Evolutionary conservation across 1,284 basidiomycete species (phyloP).

Genomic region (Singerocomus inundabilis): DNA sequence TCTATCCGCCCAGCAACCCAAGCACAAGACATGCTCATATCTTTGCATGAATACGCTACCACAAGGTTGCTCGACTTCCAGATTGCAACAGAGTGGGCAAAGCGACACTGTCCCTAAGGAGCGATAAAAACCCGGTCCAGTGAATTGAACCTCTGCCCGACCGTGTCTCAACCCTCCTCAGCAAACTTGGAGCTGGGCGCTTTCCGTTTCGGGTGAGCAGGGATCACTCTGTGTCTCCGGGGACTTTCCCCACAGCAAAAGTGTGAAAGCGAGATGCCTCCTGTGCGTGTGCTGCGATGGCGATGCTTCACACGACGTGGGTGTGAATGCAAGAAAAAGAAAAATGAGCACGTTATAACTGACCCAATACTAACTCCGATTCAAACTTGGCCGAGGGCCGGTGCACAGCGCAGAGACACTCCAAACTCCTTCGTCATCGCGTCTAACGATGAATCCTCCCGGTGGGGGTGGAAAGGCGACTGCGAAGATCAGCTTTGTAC

Average conservation of each 20-base stretch:
- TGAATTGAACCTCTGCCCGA: conserved; percentile 46
- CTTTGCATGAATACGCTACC: conserved; percentile 58
- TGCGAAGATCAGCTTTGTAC: conserved; percentile 24
- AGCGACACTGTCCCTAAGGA: conserved; percentile 31
- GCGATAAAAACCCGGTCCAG: conserved; percentile 22
- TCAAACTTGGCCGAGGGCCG: conserved; percentile 10
- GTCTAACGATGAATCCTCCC: conserved; percentile 22
- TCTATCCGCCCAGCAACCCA: conserved; percentile 39
- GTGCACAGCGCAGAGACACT: not conserved
- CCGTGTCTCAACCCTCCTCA: conserved; percentile 45
- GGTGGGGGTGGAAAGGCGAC: conserved; percentile 16
- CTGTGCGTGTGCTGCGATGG: conserved; percentile 78
- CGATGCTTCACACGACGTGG: conserved; percentile 74
- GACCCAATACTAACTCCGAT: conserved; percentile 25
- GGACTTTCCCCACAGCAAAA: conserved; percentile 87
- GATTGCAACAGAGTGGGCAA: conserved; percentile 56
- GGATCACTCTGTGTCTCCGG: conserved; percentile 74
- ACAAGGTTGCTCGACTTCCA: conserved; percentile 36
- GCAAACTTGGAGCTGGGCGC: conserved; percentile 64
- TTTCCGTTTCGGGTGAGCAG: conserved; percentile 62
- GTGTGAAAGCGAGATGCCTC: conserved; percentile 43
- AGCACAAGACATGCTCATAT: conserved; percentile 64
- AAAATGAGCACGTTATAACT: conserved; percentile 1
- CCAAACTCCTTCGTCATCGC: not conserved
- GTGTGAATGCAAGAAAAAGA: conserved; percentile 15